Conservation (phyloP, 768 basidiomycete genomes). For the Lactarius hengduanensis region DNA sequence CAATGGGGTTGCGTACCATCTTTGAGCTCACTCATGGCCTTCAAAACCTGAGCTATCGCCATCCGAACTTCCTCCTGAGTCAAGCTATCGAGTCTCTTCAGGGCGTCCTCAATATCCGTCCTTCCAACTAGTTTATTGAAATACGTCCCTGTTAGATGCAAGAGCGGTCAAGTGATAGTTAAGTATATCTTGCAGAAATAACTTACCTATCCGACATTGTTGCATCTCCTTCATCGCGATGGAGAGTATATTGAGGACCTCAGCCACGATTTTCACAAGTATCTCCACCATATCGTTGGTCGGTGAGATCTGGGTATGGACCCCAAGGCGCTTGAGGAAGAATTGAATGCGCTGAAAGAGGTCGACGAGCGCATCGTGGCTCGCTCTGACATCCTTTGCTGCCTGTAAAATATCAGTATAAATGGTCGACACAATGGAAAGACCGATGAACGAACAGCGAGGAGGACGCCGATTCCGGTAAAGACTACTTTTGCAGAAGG, state of each 20-base stretch:
- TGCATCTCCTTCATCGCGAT: neutral
- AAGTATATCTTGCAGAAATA: neutral
- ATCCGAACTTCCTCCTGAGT: too few relatives aligned
- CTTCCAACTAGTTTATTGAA: too few relatives aligned
- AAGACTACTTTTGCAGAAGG: neutral
- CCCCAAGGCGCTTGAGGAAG: neutral
- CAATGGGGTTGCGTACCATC: too few relatives aligned
- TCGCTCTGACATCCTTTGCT: neutral
- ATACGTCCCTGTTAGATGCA: too few relatives aligned
- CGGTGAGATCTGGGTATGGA: neutral
- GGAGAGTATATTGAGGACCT: neutral
- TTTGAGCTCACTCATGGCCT: too few relatives aligned
- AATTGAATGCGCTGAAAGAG: neutral
- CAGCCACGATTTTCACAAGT: neutral
- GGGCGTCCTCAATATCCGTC: too few relatives aligned
- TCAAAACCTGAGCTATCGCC: too few relatives aligned
- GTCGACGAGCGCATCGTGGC: neutral
- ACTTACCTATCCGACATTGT: neutral
- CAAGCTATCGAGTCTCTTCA: too few relatives aligned
- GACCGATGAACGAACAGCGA: neutral
- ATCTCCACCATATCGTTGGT: neutral
- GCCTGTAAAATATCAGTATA: neutral
- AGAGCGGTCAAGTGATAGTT: neutral
- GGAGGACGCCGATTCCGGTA: neutral
- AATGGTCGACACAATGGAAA: neutral